Evolutionary conservation across 2,329 filamentous ascomycete species (phyloP).

Genomic region (Cercospora brassicicola): DNA sequence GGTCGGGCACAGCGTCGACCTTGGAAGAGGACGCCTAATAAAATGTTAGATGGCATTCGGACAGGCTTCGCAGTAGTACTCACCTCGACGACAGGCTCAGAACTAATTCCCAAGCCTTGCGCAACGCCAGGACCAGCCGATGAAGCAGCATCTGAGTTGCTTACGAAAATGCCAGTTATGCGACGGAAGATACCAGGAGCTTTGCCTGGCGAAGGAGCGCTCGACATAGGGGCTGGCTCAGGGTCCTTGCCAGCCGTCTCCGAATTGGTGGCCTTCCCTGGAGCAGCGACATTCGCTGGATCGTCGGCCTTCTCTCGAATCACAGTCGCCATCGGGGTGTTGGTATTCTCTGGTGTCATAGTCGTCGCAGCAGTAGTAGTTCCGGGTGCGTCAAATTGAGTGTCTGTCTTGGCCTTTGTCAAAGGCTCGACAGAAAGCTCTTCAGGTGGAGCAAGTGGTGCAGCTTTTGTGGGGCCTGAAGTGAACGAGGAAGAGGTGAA

Average conservation of each 20-base stretch:
- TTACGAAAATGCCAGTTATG: slow-evolving; percentile 1
- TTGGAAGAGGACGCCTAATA: neutral
- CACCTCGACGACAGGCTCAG: neutral
- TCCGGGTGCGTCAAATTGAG: neutral
- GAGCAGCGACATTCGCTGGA: neutral
- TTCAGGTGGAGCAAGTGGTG: neutral
- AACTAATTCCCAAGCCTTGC: neutral
- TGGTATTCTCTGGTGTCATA: neutral
- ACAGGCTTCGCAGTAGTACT: neutral
- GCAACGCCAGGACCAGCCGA: neutral
- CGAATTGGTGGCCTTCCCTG: neutral
- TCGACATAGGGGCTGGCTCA: neutral
- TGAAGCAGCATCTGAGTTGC: neutral
- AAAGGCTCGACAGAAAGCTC: neutral
- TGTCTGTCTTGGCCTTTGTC: neutral
- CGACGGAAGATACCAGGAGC: slow-evolving; percentile 1
- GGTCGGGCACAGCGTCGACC: neutral
- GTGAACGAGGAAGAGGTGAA: neutral
- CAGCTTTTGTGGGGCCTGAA: neutral
- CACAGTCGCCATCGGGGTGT: neutral
- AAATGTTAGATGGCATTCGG: neutral
- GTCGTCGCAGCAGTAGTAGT: neutral
- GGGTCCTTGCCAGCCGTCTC: neutral
- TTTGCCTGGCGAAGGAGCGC: neutral
- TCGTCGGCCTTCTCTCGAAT: neutral